Base-by-base conservation (phyloP, 768 basidiomycete genomes). In the Mycena rosella region DNA sequence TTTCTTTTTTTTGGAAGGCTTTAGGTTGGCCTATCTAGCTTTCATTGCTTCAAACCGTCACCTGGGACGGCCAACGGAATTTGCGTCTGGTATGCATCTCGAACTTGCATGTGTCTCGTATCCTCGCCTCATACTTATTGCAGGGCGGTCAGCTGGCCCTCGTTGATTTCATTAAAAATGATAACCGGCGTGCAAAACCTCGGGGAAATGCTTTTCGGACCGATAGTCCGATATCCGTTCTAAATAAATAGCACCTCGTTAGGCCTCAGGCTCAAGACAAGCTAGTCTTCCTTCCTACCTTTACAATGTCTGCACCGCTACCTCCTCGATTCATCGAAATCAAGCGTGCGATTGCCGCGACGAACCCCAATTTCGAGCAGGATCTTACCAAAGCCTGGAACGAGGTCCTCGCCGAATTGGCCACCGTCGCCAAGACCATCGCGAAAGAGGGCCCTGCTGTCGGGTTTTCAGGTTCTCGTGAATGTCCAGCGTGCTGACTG, bases 311-410 rank as follows among this genome's bases (percentile, higher is more conserved):
- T 36, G 26, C 67, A 26, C 49, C 49, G 15, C 51, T 68, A 9
- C 67, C 67, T 48, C 62, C 67, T 29, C 42, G 67, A 34, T 64
- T 68, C 62, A 17, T 30, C 1, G 67, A 64, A 53, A 49, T 68
- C 52, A 68, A 68, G 45, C 67, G 56, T 47, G 26, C 49, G 10
- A 68, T 80, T 51, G 67, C 67, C 18, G 62, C 62, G 24, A 29
- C 24, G 3, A 59, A 81, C 63, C 79, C 83, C n/a, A 77, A 81
- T 65, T 84, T 81, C 36, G 76, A 80, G 73, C 76, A 76, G 58
- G 77, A 73, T 18, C 79, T 83, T 34, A 85, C 80, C 7, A 71
- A 73, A n/a, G 78, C 86, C 1, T 88, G 87, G 88, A 75, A 71
- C n/a, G 83, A 86, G 57, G 72, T 88, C 42, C 76, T 88, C 18